Base-by-base conservation (phyloP, 768 basidiomycete genomes). In the Neoboletus magnificus region DNA sequence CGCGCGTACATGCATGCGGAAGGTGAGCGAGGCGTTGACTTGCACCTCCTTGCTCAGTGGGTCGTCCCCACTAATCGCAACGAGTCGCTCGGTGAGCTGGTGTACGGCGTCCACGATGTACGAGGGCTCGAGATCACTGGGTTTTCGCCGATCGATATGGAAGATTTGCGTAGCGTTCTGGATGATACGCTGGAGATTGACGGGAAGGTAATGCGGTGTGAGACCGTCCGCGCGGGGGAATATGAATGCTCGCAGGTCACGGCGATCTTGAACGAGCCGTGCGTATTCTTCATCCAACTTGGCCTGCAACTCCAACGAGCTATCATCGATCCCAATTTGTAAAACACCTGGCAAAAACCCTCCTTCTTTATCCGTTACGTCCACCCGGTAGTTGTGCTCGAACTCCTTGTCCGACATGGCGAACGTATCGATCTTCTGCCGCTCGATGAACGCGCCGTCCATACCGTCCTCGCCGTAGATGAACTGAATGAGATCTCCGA, bases 381-480 rank as follows among this genome's bases (percentile, higher is more conserved):
- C 97, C 43, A 99, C 93, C n/a, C 91, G 87, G 71, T 93, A 99
- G 59, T 87, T 85, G 71, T 89, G 87, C 69, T 94, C 89, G 73
- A 98, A 98, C 52, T 89, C 84, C 59, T 77, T 78, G 71, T 97
- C 73, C 62, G 81, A 89, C 56, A 97, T 76, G 23, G 83, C 86
- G 61, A 93, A 94, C 0, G 91, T 93, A 62, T 96, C 93, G 50
- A 98, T 87, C 50, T 82, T 87, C 74, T 99, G 97, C 60, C 89
- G 89, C 76, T 99, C 97, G 69, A 99, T 97, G 72, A 87, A 95
- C 0, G 93, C 93, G 56, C 92, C 97, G 67, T 99, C 97, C 91
- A 98, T 98, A 41, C 97, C 97, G 66, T 99, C 97, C 69, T 99
- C 97, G 30, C 97, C 97, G 61, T 99, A 99, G 23, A 93, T 80